Conservation (phyloP, 148 eudicot genomes). For the Spergularia bocconei region DNA sequence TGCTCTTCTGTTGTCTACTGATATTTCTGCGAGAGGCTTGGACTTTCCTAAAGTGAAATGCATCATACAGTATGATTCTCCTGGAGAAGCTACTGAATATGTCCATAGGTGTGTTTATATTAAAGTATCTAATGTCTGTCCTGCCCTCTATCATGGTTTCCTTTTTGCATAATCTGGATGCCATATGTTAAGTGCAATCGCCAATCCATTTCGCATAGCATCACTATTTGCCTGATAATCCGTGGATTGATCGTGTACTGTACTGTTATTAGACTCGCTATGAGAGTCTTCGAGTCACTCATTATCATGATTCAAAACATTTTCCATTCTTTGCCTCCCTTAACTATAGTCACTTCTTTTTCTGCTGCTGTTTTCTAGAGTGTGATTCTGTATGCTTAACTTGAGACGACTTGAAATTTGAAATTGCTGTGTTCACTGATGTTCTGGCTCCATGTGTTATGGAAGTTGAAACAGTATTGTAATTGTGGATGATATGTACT, state of each 20-base stretch:
- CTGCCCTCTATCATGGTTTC: background rate
- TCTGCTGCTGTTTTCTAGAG: too few species aligned
- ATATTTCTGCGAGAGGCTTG: conserved; percentile 94
- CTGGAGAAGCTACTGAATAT: conserved; percentile 97
- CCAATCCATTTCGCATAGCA: background rate
- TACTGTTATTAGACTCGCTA: background rate
- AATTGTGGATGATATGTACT: background rate
- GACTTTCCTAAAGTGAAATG: conserved; percentile 91
- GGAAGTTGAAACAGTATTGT: background rate
- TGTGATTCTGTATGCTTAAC: too few species aligned
- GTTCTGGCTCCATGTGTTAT: background rate
- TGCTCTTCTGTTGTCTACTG: conserved; percentile 87
- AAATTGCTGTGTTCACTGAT: background rate
- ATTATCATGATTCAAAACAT: background rate
- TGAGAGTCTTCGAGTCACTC: background rate
- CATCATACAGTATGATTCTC: conserved; percentile 96
- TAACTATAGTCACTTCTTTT: background rate
- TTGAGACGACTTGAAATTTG: background rate
- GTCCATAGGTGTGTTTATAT: conserved; percentile 73
- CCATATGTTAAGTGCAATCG: conserved; percentile 3
- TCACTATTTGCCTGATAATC: background rate
- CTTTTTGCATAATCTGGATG: background rate
- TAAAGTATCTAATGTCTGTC: background rate
- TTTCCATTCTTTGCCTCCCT: background rate
- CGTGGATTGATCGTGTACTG: too few species aligned